Evolutionary conservation across 805 yeast species (phyloP).

Genomic region (Saccharomycopsis fermentans): DNA sequence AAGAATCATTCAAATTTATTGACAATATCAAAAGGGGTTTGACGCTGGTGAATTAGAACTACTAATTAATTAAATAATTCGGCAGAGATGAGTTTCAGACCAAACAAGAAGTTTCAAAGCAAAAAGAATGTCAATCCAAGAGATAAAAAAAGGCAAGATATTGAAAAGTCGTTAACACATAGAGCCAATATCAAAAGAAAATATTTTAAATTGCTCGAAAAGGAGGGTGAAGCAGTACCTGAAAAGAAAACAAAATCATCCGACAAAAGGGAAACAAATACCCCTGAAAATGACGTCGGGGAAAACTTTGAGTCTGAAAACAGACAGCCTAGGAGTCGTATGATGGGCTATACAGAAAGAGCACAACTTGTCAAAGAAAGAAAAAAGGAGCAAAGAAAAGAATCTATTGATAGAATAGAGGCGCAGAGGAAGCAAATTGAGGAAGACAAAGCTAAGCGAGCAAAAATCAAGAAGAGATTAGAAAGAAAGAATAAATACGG

Average conservation of each 20-base stretch:
- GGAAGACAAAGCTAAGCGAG: conserved; percentile 33
- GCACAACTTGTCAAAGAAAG: conserved; percentile 38
- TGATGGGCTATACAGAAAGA: conserved; percentile 25
- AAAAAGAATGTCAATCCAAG: conserved; percentile 4
- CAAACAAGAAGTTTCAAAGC: background rate
- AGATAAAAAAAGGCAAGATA: conserved; percentile 38
- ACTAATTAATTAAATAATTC: background rate
- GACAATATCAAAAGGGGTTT: background rate
- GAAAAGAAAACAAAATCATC: conserved; percentile 24
- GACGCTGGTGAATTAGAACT: background rate
- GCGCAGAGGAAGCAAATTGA: conserved; percentile 26
- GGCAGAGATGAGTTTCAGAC: background rate
- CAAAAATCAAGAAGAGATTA: conserved; percentile 35
- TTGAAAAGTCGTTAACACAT: conserved; percentile 66
- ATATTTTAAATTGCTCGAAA: conserved; percentile 68
- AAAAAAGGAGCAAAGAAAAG: conserved; percentile 30
- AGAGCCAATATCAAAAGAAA: conserved; percentile 72
- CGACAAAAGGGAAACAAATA: conserved; percentile 16
- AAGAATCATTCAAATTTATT: background rate
- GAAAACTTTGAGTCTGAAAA: conserved; percentile 14
- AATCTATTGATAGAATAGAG: conserved; percentile 33
- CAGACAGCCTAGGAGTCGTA: conserved; percentile 6
- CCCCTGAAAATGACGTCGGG: conserved; percentile 6
- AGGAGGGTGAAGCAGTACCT: conserved; percentile 53
- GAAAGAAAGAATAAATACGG: conserved; percentile 58